Evolutionary conservation across 768 basidiomycete genomes (phyloP), one percentile per base, ranked within the genome.

Genomic region (Pleurotus giganteus): DNA sequence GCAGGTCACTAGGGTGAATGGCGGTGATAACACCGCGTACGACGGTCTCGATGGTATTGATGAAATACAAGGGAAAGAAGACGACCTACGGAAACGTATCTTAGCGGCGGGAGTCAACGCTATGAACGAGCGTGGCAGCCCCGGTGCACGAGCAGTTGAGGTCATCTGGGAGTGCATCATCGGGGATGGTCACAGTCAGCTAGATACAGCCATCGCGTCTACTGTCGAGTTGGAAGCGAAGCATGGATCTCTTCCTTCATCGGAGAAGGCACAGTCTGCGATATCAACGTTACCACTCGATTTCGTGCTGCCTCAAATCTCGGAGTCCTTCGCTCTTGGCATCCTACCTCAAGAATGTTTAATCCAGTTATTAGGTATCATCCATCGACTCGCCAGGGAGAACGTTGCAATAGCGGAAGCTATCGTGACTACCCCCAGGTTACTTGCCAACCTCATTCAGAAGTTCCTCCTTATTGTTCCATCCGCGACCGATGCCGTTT

Each of bases 111-210:
- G 85, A 1, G 71, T 86, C 9, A 84, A 85, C 56, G 87, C 87
- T 0, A 69, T 91, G 62, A 68, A 67, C 6, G 86, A 88, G 63
- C 75, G 77, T 17, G 89, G 88, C 3, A 82, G 80, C 56, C 75
- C 90, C 8, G 88, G 86, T 5, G 79, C 78, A 3, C 76, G 75
- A 9, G 89, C 88, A 0, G 75, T 90, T 6, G 87, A 90, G 55
- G 76, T 89, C 3, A 68, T 88, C 19, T 91, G 89, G 88, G 81
- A 83, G 56, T 86, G 84, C 51, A 65, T 89, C 23, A 88, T 87
- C 1, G 78, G 73, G 85, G 76, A 85, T 56, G 17, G 26, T 24
- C 15, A 47, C 3, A 7, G 12, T 21, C 58, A 61, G 11, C 67
- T 73, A 13, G 61, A 69, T 12, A 52, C 70, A 1, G 45, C 61